These are phyloP conservation scores for Aspergillus tamarii DNA, from an alignment of 2,329 filamentous ascomycete species.

Conservation along the genomic window DNA sequence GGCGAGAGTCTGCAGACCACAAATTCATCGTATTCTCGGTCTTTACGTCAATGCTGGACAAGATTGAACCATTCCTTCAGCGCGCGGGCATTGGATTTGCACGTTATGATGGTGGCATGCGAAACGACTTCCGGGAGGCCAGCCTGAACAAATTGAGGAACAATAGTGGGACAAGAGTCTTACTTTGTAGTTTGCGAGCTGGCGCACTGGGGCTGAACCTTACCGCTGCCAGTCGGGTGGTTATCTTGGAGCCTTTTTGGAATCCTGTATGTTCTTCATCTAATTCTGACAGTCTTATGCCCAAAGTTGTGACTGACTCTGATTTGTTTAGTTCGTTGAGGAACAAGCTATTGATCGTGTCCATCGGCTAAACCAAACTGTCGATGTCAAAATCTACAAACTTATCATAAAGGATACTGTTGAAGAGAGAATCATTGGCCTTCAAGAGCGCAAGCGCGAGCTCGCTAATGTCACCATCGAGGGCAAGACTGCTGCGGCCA, in stretches of 20 bases:
- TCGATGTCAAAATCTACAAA: slow-evolving; percentile 94
- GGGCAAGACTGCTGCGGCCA: slow-evolving; percentile 72
- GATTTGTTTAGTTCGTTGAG: slow-evolving; percentile 74
- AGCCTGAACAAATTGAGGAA: slow-evolving; percentile 76
- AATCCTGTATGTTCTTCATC: slow-evolving; percentile 69
- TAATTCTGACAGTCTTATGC: slow-evolving; percentile 15
- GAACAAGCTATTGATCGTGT: slow-evolving; percentile 98
- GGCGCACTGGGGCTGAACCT: slow-evolving; percentile 91
- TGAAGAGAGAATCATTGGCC: slow-evolving; percentile 89
- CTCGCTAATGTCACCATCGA: slow-evolving; percentile 93
- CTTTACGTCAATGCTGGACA: slow-evolving; percentile 97
- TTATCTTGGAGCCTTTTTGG: slow-evolving; percentile 98
- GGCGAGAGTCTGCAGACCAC: slow-evolving; percentile 75
- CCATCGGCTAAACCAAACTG: slow-evolving; percentile 94
- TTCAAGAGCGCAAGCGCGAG: slow-evolving; percentile 91
- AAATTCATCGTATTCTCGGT: slow-evolving; percentile 99
- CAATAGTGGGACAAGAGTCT: slow-evolving; percentile 73
- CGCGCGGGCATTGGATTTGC: slow-evolving; percentile 76
- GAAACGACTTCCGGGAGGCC: slow-evolving; percentile 87
- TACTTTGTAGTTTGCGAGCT: slow-evolving; percentile 93
- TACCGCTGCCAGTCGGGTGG: slow-evolving; percentile 87
- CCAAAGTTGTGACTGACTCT: slow-evolving; percentile 20
- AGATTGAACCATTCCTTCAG: slow-evolving; percentile 87
- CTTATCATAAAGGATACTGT: slow-evolving; percentile 85
- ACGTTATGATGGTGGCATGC: slow-evolving; percentile 94